phyloP scores from a whole-genome alignment of 768 basidiomycete species.

The Tulasnella sp. region DNA sequence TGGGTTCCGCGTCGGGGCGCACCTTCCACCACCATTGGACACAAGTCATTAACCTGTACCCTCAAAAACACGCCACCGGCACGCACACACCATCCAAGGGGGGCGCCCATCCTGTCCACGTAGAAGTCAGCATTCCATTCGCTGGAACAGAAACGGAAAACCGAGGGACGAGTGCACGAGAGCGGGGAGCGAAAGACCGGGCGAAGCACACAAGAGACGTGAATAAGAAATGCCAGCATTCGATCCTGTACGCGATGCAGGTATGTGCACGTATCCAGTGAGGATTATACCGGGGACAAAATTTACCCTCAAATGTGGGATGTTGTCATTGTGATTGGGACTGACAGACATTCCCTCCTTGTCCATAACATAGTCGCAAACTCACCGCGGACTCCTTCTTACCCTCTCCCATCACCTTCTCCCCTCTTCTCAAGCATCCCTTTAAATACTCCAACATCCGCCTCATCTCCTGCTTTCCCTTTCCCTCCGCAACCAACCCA shows the following conservation, averaged over 20 bases:
- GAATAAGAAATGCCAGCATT: constrained; percentile 59
- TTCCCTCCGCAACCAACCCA: constrained; percentile 26
- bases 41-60: constrained; percentile 1
- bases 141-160: neutral
- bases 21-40: constrained; percentile 12
- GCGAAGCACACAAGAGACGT: neutral
- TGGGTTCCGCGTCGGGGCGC: neutral
- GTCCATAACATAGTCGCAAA: constrained; percentile 27
- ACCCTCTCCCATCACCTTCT: constrained; percentile 34
- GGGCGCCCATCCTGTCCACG: neutral
- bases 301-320: neutral
- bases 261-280: constrained; percentile 23
- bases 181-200: neutral
- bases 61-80: neutral
- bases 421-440: constrained; percentile 17
- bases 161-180: neutral
- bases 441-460: neutral
- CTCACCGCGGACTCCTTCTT: constrained; percentile 30
- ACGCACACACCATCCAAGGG: constrained; percentile 9
- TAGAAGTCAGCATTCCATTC: constrained; percentile 1
- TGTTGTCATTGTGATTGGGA: constrained; percentile 14
- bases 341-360: constrained; percentile 24
- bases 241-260: constrained; percentile 82
- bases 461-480: constrained; percentile 24
- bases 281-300: constrained; percentile 12